These are phyloP conservation scores for Alternaria hordeiaustralica DNA, from an alignment of 2,329 filamentous ascomycete genomes.

Conservation along the genomic window DNA sequence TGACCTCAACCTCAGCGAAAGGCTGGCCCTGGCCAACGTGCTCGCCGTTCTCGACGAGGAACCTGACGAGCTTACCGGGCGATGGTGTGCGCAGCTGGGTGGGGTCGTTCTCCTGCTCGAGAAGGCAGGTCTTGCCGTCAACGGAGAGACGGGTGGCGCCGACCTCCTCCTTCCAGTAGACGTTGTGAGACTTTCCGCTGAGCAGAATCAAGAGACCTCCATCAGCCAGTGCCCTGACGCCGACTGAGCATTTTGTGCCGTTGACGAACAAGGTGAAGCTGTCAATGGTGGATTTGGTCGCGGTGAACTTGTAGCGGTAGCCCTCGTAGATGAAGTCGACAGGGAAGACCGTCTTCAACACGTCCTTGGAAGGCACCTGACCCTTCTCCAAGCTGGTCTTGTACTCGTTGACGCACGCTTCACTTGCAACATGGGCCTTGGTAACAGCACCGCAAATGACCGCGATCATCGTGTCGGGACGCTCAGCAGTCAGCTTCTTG, in stretches of 20 bases:
- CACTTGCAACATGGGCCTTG: constrained; percentile 93
- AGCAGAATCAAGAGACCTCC: constrained; percentile 92
- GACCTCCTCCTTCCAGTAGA: constrained; percentile 99
- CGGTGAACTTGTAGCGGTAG: constrained; percentile 95
- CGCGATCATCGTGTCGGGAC: constrained; percentile 91
- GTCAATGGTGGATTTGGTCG: constrained; percentile 87
- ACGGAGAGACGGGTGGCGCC: constrained; percentile 94
- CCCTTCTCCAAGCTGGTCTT: constrained; percentile 90
- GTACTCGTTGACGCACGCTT: constrained; percentile 87
- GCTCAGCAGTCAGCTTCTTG: constrained; percentile 94
- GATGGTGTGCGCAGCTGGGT: constrained; percentile 94
- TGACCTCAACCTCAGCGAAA: constrained; percentile 97
- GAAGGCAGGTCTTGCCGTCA: constrained; percentile 95
- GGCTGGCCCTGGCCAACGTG: constrained; percentile 92
- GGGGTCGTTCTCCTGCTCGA: constrained; percentile 98
- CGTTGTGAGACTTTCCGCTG: constrained; percentile 91
- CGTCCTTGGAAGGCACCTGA: constrained; percentile 94
- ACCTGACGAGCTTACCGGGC: constrained; percentile 98
- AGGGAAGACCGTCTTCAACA: constrained; percentile 95
- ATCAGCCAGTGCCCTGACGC: constrained; percentile 89
- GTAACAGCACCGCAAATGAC: constrained; percentile 94
- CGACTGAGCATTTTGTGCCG: constrained; percentile 93
- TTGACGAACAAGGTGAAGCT: constrained; percentile 99
- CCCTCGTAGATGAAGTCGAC: constrained; percentile 99
- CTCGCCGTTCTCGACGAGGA: constrained; percentile 91